These are phyloP conservation scores for Fagopyrum tataricum DNA, from an alignment of 148 eudicot species.

Conservation along the genomic window DNA sequence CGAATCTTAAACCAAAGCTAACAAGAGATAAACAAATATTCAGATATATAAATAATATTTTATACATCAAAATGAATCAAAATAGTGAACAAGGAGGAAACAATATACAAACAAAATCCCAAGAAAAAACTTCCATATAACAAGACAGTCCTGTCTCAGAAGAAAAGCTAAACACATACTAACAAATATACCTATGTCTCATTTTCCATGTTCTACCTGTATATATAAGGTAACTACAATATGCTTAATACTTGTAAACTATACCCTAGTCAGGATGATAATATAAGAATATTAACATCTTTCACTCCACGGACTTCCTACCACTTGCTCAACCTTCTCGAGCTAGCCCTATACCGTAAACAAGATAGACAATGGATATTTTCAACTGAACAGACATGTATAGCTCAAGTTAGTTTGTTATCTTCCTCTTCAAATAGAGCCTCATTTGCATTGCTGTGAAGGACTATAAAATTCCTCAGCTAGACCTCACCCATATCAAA, in stretches of 20 bases:
- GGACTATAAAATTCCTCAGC: too few relatives aligned
- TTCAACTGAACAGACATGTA: not conserved
- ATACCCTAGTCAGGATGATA: not conserved
- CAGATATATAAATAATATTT: not conserved
- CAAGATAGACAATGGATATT: not conserved
- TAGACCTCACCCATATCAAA: too few relatives aligned
- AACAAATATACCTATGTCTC: not conserved
- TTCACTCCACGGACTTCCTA: not conserved
- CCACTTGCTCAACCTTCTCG: not conserved
- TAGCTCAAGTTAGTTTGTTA: not conserved
- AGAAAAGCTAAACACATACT: not conserved
- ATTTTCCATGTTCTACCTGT: not conserved
- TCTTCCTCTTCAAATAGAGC: not conserved
- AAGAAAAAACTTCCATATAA: not conserved
- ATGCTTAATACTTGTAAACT: not conserved
- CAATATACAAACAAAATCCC: not conserved
- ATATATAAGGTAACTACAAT: not conserved
- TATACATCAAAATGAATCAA: not conserved
- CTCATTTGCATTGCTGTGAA: too few relatives aligned
- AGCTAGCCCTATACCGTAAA: not conserved
- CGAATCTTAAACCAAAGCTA: not conserved
- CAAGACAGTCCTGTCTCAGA: not conserved
- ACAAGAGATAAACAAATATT: constrained; percentile 6
- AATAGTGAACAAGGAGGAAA: not conserved
- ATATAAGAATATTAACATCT: not conserved